phyloP scores from a whole-genome alignment of 1,139 yeast genomes.

The Taphrina wiesneri region DNA sequence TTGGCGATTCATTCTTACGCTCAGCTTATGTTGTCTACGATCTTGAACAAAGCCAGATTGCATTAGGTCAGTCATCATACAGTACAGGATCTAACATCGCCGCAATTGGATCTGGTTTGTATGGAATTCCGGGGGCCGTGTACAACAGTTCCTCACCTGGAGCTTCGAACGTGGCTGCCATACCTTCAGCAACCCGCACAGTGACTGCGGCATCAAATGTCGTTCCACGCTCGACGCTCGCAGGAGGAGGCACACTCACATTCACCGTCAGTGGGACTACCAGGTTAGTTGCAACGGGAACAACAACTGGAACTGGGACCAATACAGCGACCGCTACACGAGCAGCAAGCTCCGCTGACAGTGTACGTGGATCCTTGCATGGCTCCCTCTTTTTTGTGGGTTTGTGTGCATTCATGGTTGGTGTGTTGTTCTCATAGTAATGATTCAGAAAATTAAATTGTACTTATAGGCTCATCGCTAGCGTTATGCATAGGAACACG shows the following conservation, averaged over 20 bases:
- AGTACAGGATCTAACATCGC: constrained; percentile 5
- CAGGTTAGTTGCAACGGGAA: neutral
- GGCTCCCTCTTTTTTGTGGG: neutral
- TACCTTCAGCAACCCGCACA: constrained; percentile 16
- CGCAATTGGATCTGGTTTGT: constrained; percentile 7
- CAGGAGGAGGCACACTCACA: neutral
- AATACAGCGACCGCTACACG: neutral
- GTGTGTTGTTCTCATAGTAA: neutral
- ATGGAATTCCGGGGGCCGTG: constrained; percentile 27
- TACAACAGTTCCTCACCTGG: constrained; percentile 25
- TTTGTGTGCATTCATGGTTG: neutral
- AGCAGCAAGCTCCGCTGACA: neutral
- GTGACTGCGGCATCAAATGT: constrained; percentile 8
- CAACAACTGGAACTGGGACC: neutral
- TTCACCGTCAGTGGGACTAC: neutral
- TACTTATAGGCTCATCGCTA: constrained; percentile 2
- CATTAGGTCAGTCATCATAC: constrained; percentile 61
- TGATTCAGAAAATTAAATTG: neutral
- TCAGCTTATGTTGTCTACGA: constrained; percentile 78
- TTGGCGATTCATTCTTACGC: constrained; percentile 76
- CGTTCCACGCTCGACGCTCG: constrained; percentile 7
- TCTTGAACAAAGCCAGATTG: constrained; percentile 63
- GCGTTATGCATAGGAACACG: neutral
- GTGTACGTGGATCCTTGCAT: neutral
- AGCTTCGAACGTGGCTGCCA: constrained; percentile 23